Percentiles rank a stretch among this genome's conserved stretches.
Conservation (phyloP, 2,329 filamentous ascomycete genomes). For the Venturiaceae sp. region DNA sequence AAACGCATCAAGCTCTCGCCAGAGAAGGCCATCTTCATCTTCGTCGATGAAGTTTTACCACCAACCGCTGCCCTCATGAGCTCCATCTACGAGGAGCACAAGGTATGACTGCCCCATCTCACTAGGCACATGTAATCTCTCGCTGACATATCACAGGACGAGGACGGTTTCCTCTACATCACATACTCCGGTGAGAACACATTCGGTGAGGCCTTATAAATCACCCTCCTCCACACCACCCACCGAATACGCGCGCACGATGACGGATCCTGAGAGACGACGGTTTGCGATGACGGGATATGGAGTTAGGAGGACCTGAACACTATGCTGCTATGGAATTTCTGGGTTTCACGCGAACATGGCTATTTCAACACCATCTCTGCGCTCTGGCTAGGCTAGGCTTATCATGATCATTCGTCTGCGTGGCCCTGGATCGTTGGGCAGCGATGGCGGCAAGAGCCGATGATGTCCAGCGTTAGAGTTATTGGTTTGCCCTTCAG, state of each 20-base stretch:
- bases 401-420: not conserved
- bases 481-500: not conserved
- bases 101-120: constrained; percentile 47
- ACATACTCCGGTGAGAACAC: constrained; percentile 98
- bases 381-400: not conserved
- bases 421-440: not conserved
- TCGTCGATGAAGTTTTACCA: constrained; percentile 95
- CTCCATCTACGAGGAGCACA: constrained; percentile 99
- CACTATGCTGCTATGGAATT: not conserved
- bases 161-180: constrained; percentile 92
- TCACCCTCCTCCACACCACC: not conserved
- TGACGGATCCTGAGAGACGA: not conserved
- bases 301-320: constrained; percentile 1
- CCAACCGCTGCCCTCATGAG: constrained; percentile 97
- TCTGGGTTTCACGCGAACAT: not conserved
- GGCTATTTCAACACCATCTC: not conserved
- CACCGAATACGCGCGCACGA: not conserved
- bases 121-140: not conserved
- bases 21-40: constrained; percentile 99
- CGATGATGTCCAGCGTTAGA: not conserved
- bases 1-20: constrained; percentile 99
- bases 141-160: constrained; percentile 30
- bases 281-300: not conserved
- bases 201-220: constrained; percentile 51
- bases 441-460: not conserved